Evolutionary conservation across 169 alveolate species (phyloP).

Genomic region (Fabrea salina): DNA sequence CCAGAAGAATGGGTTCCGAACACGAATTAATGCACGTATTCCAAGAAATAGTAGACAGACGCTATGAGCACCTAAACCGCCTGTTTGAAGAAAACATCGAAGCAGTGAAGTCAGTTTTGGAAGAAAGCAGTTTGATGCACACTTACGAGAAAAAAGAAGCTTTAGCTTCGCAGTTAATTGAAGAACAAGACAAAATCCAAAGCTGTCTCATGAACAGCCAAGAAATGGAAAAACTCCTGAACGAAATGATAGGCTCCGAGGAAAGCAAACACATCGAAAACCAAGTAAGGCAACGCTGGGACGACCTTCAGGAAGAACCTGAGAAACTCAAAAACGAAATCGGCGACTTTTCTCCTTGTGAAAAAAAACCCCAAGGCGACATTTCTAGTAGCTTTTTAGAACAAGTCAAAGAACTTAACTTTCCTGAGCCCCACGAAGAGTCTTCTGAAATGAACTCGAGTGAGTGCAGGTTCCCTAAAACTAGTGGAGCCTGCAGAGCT

Average conservation of each 20-base stretch:
- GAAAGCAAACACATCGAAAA: neutral
- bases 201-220: neutral
- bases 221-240: neutral
- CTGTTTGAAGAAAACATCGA: slow-evolving; percentile 31
- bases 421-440: neutral
- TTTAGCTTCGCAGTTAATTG: neutral
- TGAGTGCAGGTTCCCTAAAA: neutral
- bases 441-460: neutral
- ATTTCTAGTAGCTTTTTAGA: neutral
- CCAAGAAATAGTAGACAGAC: neutral
- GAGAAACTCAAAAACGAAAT: neutral
- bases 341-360: neutral
- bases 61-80: neutral
- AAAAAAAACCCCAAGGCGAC: neutral
- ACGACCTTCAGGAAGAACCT: neutral
- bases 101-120: neutral
- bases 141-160: slow-evolving; percentile 4
- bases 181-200: neutral
- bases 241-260: neutral
- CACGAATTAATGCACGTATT: neutral
- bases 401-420: neutral
- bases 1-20: neutral
- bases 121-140: neutral
- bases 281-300: neutral
- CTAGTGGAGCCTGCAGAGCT: neutral